phyloP scores from a whole-genome alignment of 2,329 filamentous ascomycete species.

The Cladosporium sp. region DNA sequence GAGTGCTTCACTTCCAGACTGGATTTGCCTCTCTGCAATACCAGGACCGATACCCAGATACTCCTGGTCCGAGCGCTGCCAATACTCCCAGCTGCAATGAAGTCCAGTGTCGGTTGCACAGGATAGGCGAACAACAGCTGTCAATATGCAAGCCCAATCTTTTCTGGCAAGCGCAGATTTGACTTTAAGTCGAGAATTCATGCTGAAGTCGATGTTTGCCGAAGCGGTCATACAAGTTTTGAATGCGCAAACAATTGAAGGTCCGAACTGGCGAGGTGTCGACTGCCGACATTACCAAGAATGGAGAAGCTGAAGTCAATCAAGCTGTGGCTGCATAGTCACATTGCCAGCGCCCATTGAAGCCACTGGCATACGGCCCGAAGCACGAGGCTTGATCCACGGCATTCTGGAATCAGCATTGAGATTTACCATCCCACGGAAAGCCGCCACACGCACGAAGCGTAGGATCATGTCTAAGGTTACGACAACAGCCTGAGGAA shows the following conservation, averaged over 20 bases:
- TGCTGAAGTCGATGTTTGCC: neutral
- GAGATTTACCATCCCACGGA: neutral
- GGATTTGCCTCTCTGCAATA: neutral
- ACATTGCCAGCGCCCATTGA: neutral
- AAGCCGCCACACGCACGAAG: neutral
- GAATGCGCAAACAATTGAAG: neutral
- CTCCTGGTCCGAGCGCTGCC: neutral
- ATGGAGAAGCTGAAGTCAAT: neutral
- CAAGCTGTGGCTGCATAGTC: neutral
- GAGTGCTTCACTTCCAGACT: too few species aligned
- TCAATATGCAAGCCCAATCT: constrained; percentile 1
- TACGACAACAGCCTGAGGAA: neutral
- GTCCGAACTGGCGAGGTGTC: neutral
- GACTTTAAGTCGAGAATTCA: neutral
- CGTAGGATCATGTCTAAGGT: neutral
- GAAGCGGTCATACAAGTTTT: neutral
- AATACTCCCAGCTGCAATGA: neutral
- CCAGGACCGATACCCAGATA: neutral
- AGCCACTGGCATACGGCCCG: neutral
- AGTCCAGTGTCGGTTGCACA: neutral
- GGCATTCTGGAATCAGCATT: neutral
- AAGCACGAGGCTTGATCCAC: neutral
- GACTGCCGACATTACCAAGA: neutral
- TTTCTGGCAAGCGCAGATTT: constrained; percentile 1
- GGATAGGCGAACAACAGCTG: neutral